Evolutionary conservation across 1,139 yeast genomes (phyloP).

Genomic region (Candida tropicalis): DNA sequence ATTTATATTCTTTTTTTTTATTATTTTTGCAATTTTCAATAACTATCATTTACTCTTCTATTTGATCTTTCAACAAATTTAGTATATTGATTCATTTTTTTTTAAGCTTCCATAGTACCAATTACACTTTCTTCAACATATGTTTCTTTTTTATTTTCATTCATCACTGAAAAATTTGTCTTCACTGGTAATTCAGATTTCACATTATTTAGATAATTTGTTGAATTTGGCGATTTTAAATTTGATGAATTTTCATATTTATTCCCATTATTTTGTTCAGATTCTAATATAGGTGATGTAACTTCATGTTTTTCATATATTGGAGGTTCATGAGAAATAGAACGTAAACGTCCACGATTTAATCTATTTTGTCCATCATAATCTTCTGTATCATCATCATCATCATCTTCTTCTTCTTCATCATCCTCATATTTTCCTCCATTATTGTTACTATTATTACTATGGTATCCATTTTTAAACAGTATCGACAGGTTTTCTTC

Average conservation of each 20-base stretch:
- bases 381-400: constrained; percentile 1
- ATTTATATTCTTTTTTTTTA: too few species aligned
- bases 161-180: constrained; percentile 8
- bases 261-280: constrained; percentile 6
- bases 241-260: constrained; percentile 3
- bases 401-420: constrained; percentile 1
- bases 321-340: constrained; percentile 25
- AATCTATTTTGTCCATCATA: constrained; percentile 4
- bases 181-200: constrained; percentile 2
- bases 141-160: constrained; percentile 8
- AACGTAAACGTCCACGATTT: constrained; percentile 17
- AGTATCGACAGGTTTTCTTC: neutral
- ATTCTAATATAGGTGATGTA: constrained; percentile 15
- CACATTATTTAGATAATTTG: too few species aligned
- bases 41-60: too few species aligned
- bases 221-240: constrained; percentile 10
- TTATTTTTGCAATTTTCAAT: neutral
- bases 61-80: too few species aligned
- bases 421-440: neutral
- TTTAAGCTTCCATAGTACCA: constrained; percentile 20
- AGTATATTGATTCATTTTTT: too few species aligned
- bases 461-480: neutral
- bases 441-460: neutral
- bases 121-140: constrained; percentile 17
- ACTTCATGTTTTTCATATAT: constrained; percentile 5